phyloP scores from a whole-genome alignment of 257 asterid genomes.

The Nicotiana tabacum region DNA sequence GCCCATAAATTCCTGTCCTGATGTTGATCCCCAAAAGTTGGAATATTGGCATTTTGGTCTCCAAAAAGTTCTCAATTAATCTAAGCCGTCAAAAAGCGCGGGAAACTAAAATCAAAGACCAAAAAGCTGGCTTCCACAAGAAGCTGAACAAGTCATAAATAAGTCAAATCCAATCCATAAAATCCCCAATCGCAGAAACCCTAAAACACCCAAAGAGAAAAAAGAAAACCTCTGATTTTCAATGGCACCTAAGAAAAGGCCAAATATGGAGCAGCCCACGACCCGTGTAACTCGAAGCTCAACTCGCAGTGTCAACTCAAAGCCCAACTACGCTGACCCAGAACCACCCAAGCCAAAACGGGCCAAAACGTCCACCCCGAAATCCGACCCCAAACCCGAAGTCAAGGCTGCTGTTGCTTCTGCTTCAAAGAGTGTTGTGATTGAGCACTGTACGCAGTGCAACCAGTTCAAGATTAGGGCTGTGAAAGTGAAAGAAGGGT shows the following conservation, averaged over 20 bases:
- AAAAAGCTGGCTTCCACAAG: not conserved
- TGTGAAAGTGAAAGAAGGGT: constrained; percentile 41
- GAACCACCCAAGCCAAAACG: constrained; percentile 31
- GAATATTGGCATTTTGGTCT: not conserved
- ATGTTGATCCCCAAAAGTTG: not conserved
- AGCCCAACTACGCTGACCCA: constrained; percentile 18
- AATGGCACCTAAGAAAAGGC: constrained; percentile 36
- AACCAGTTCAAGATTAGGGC: constrained; percentile 58
- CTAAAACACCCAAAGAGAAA: not conserved
- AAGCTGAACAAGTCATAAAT: constrained; percentile 16
- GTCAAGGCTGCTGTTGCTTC: not conserved
- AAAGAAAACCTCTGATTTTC: not conserved
- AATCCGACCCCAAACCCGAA: not conserved
- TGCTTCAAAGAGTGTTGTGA: constrained; percentile 31
- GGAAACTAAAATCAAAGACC: constrained; percentile 24
- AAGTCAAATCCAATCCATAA: not conserved
- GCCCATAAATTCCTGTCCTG: not conserved
- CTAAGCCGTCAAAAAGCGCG: constrained; percentile 50
- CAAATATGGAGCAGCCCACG: constrained; percentile 16
- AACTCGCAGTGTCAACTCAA: constrained; percentile 19
- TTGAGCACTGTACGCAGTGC: constrained; percentile 81
- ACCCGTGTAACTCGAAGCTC: constrained; percentile 35
- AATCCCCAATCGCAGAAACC: not conserved
- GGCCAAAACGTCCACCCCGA: constrained; percentile 14
- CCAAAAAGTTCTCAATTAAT: constrained; percentile 8